Base-by-base conservation (phyloP, 1,139 yeast genomes). In the Meyerozyma elateridarum region DNA sequence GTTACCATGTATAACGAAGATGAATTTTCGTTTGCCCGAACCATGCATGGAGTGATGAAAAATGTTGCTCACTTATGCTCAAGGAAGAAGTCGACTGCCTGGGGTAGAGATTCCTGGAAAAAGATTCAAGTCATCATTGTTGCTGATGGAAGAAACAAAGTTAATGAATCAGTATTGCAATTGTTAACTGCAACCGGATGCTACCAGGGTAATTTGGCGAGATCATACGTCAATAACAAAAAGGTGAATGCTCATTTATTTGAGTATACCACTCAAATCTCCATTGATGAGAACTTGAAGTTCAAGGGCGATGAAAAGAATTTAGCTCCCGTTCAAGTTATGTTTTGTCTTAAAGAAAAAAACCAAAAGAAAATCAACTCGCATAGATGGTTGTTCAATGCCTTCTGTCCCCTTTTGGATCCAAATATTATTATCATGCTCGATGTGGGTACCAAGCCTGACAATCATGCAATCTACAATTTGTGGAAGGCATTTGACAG, bases 61-160 rank as follows among this genome's bases (percentile, higher is more conserved):
- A 91, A 91, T 56, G 76, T 91, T 41, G 85, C 95, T 2, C 93
- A 88, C 48, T 65, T 91, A 33, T 80, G 95, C 51, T 75, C 82
- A 11, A 76, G 97, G 54, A 72, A 75, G 35, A 82, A 79, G 51
- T 82, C 95, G 25, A 68, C 84, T 30, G 81, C 82, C 13, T 91
- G 98, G 98, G 97, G 97, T 6, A 79, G 79, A 44, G 93, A 88
- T 40, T 85, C 94, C 15, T 91, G 98, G 98, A 87, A 91, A 52
- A 89, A 88, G 56, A 79, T 89, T 20, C 96, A 89, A 37, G 96
- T 91, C 8, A 67, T 85, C 32, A 81, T 91, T 48, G 85, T 89
- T 20, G 79, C 95, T 28, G 98, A 91, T 61, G 98, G 98, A 46
- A 78, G 98, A 60, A 76, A 84, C 37, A 88, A 87, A 51, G 81